Evolutionary conservation across 129 eudicot species (phyloP), one percentile per base, ranked within the genome.

Genomic region (carrot (Daucus carota)): DNA sequence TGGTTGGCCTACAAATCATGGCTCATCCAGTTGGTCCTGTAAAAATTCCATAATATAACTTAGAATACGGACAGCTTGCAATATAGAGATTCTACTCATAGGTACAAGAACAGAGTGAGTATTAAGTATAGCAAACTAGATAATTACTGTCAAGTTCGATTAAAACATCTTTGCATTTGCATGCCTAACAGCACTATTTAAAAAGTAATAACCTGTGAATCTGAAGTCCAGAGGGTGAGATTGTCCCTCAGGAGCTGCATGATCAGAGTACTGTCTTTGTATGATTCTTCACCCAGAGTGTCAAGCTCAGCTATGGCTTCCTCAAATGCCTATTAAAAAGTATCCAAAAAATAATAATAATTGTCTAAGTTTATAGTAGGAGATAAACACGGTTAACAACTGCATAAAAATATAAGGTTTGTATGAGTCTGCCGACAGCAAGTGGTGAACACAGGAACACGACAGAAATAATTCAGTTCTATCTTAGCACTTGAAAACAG

Each of bases 181-280:
- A 78, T 70, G 80, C 26, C 65, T 54, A 16, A 60, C 16, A 24
- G 14, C 29, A 44, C 20, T 12, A 20, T 18, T 32, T 41, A 45
- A n/a, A n/a, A n/a, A n/a, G n/a, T n/a, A n/a, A 18, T 71, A 70
- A 89, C 97, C 98, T 92, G 98, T 73, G 84, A 80, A 81, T 90
- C 96, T 72, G 98, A 92, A 83, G 98, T 92, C 98, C 98, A 92
- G 16, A 92, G 93, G 76, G 97, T 89, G 83, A 92, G 91, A 85
- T 92, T 92, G 82, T 92, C 97, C 88, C 98, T 86, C 71, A 92
- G 83, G 76, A 90, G 96, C 78, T 90, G 96, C 98, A 92, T 92
- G 81, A 92, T 92, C 79, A 90, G 93, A 70, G 98, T 92, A 87
- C 94, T 92, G 83, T 92, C 98, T 81, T 92, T 90, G 91, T 90